Percentiles rank a stretch among this genome's conserved stretches.
Evolutionary conservation across 2,329 filamentous ascomycete genomes (phyloP).

Genomic region (Trichoderma sp.): DNA sequence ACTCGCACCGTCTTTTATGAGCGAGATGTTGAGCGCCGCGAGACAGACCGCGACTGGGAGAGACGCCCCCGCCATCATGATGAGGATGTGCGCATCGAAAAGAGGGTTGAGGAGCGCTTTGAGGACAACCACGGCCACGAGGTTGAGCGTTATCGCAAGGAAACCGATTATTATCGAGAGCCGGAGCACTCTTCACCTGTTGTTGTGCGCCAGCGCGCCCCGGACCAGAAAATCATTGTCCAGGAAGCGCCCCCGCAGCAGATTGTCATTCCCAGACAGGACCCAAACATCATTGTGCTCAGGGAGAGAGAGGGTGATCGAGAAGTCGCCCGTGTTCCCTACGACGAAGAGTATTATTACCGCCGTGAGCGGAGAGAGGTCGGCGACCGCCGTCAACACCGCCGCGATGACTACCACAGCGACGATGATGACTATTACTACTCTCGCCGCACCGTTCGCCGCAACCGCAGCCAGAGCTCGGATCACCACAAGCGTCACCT

Average conservation of each 20-base stretch:
- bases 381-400: slow-evolving; percentile 42
- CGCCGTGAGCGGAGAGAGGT: slow-evolving; percentile 49
- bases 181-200: slow-evolving; percentile 54
- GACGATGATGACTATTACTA: slow-evolving; percentile 52
- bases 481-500: slow-evolving; percentile 56
- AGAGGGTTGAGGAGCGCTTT: slow-evolving; percentile 52
- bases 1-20: slow-evolving; percentile 48
- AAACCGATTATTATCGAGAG: slow-evolving; percentile 63
- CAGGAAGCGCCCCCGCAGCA: slow-evolving; percentile 59
- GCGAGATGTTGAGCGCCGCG: slow-evolving; percentile 43
- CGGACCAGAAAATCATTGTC: slow-evolving; percentile 62
- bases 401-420: slow-evolving; percentile 46
- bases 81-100: slow-evolving; percentile 57
- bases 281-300: slow-evolving; percentile 48
- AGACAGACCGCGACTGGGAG: slow-evolving; percentile 47
- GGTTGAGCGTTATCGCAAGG: slow-evolving; percentile 60
- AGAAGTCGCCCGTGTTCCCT: slow-evolving; percentile 35
- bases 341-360: slow-evolving; percentile 54
- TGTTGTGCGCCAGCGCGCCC: slow-evolving; percentile 56
- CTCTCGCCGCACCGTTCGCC: slow-evolving; percentile 48
- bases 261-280: slow-evolving; percentile 49
- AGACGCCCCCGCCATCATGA: slow-evolving; percentile 46
- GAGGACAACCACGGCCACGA: slow-evolving; percentile 51
- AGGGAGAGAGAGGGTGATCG: slow-evolving; percentile 45
- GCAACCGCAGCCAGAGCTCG: slow-evolving; percentile 52